A percentile compares a stretch with the other conserved stretches of the same genome.
Evolutionary conservation across 108 stramenopile species (phyloP).

Genomic region (Cylindrotheca fusiformis): DNA sequence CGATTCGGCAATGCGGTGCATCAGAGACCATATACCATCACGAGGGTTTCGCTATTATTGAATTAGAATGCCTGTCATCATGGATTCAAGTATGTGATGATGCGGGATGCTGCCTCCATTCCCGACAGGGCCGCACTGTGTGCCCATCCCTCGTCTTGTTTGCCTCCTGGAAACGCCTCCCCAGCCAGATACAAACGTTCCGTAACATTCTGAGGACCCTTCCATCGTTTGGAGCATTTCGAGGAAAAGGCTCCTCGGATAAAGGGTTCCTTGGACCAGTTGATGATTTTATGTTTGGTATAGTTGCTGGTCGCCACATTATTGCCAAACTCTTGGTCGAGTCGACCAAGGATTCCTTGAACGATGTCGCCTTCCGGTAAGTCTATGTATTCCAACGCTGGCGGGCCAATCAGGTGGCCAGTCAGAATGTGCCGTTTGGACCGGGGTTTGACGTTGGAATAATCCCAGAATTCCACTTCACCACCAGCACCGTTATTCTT

Average conservation of each 20-base stretch:
- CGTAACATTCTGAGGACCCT: background rate
- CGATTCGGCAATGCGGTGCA: too few species aligned
- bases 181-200: background rate
- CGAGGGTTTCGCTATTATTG: too few species aligned
- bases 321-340: background rate
- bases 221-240: background rate
- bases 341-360: background rate
- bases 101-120: too few species aligned
- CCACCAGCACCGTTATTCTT: background rate
- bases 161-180: background rate
- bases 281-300: background rate
- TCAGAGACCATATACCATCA: too few species aligned
- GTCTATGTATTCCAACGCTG: background rate
- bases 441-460: background rate
- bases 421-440: background rate
- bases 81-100: too few species aligned
- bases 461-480: slow-evolving; percentile 1
- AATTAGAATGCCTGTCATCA: too few species aligned
- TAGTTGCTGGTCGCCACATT: background rate
- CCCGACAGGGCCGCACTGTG: slow-evolving; percentile 2
- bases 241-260: background rate
- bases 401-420: background rate
- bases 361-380: background rate
- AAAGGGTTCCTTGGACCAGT: too few species aligned
- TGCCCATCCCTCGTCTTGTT: background rate